Percentiles rank a stretch among this genome's conserved stretches.
Evolutionary conservation across 345 rosid species (phyloP).

Genomic region (Lepidium didymum): DNA sequence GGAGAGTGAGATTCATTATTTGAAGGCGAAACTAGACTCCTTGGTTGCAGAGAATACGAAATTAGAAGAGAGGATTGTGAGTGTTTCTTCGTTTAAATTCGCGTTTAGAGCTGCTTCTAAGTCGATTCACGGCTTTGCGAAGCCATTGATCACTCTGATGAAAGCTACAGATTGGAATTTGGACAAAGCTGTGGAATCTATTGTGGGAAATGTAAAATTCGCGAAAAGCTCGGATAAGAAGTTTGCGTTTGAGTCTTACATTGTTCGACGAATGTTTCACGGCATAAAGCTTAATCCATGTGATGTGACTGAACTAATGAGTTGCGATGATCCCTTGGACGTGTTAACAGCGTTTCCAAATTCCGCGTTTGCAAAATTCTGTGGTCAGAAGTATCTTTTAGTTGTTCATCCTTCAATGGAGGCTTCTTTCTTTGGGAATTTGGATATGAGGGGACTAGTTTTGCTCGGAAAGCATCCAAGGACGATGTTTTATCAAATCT

Average conservation of each 20-base stretch:
- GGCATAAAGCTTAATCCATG: conserved; percentile 27
- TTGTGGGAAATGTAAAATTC: conserved; percentile 37
- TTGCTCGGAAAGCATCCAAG: conserved; percentile 53
- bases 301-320: conserved; percentile 35
- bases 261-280: conserved; percentile 52
- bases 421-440: conserved; percentile 52
- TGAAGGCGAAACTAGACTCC: conserved; percentile 31
- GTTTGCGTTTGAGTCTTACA: conserved; percentile 57
- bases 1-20: conserved; percentile 31
- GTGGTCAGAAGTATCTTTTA: conserved; percentile 43
- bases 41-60: conserved; percentile 24
- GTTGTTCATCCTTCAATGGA: conserved; percentile 59
- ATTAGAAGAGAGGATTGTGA: conserved; percentile 32
- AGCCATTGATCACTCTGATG: conserved; percentile 60
- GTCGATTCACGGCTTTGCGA: conserved; percentile 54
- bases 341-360: conserved; percentile 34
- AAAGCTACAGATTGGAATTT: conserved; percentile 58
- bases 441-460: conserved; percentile 50
- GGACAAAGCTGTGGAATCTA: conserved; percentile 39
- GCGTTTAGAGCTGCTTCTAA: conserved; percentile 35
- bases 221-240: conserved; percentile 46
- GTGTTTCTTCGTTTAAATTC: conserved; percentile 31
- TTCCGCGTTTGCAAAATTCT: conserved; percentile 47
- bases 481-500: conserved; percentile 50
- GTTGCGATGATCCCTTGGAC: conserved; percentile 42